Percentiles rank a stretch among this genome's conserved stretches.
Conservation (phyloP, 805 yeast genomes). For the Wickerhamomyces alni region DNA sequence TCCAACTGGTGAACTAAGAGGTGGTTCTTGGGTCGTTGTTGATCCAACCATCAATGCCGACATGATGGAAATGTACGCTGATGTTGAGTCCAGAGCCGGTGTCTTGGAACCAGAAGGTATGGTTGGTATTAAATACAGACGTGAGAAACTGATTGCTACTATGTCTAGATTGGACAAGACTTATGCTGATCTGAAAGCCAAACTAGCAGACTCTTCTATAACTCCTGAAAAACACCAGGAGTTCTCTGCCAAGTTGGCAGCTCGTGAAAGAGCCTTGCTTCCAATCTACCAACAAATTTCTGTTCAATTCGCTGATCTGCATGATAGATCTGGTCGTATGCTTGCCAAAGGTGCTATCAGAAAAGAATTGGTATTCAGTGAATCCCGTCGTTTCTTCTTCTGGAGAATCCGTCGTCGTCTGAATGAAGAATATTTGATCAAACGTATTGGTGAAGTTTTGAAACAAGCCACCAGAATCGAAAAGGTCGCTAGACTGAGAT, state of each 20-base stretch:
- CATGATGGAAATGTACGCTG: slow-evolving; percentile 99
- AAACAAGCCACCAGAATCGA: slow-evolving; percentile 64
- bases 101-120: slow-evolving; percentile 98
- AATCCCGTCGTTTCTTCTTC: slow-evolving; percentile 94
- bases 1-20: slow-evolving; percentile 97
- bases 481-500: slow-evolving; percentile 77
- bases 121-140: slow-evolving; percentile 97
- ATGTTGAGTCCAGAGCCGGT: slow-evolving; percentile 93
- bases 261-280: slow-evolving; percentile 71
- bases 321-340: slow-evolving; percentile 97
- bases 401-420: slow-evolving; percentile 97
- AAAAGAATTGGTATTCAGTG: slow-evolving; percentile 77
- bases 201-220: slow-evolving; percentile 47
- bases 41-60: slow-evolving; percentile 96
- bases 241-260: slow-evolving; percentile 58
- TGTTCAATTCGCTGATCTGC: slow-evolving; percentile 95
- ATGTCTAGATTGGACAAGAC: slow-evolving; percentile 84
- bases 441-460: slow-evolving; percentile 61
- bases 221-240: slow-evolving; percentile 61
- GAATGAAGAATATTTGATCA: slow-evolving; percentile 83
- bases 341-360: slow-evolving; percentile 87
- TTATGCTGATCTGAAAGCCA: slow-evolving; percentile 61
- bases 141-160: slow-evolving; percentile 84
- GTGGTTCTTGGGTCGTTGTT: slow-evolving; percentile 99
- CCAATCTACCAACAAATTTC: slow-evolving; percentile 91